Conservation (phyloP, 805 yeast species). For the Cyberlindnera subsufficiens region DNA sequence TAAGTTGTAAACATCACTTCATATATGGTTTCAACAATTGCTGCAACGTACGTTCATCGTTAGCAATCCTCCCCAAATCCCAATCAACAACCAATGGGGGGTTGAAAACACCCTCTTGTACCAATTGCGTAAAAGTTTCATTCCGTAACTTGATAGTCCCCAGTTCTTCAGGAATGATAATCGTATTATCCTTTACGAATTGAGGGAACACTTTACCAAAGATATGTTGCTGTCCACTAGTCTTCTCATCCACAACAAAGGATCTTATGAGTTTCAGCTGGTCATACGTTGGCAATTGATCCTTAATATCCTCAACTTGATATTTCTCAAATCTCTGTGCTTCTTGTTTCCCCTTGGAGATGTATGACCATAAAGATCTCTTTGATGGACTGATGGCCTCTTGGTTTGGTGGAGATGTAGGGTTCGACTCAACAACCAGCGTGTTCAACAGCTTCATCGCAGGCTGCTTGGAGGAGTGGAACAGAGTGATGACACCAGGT, state of each 20-base stretch:
- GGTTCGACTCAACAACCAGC: constrained; percentile 2
- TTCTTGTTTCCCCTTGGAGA: constrained; percentile 12
- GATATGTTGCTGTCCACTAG: constrained; percentile 3
- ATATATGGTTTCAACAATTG: constrained; percentile 12
- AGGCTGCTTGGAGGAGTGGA: constrained; percentile 21
- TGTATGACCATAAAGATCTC: constrained; percentile 16
- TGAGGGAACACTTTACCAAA: constrained; percentile 19
- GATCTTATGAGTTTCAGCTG: constrained; percentile 19
- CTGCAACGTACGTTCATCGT: constrained; percentile 34
- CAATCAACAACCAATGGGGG: constrained; percentile 58
- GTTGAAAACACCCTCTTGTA: constrained; percentile 24
- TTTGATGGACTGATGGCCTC: constrained; percentile 1
- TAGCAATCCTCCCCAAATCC: constrained; percentile 51
- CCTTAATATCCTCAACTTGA: constrained; percentile 8
- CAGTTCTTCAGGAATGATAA: constrained; percentile 7
- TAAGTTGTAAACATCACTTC: constrained; percentile 1
- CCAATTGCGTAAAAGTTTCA: constrained; percentile 9
- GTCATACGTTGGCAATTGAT: constrained; percentile 21
- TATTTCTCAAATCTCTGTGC: constrained; percentile 2
- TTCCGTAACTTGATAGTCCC: constrained; percentile 4
- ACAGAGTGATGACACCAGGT: constrained; percentile 42
- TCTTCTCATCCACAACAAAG: constrained; percentile 3
- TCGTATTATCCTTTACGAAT: constrained; percentile 9
- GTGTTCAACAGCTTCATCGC: constrained; percentile 10
- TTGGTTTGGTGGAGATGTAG: constrained; percentile 8